Evolutionary conservation across 805 yeast genomes (phyloP).

Genomic region (Saccharomycopsis synnaedendra): DNA sequence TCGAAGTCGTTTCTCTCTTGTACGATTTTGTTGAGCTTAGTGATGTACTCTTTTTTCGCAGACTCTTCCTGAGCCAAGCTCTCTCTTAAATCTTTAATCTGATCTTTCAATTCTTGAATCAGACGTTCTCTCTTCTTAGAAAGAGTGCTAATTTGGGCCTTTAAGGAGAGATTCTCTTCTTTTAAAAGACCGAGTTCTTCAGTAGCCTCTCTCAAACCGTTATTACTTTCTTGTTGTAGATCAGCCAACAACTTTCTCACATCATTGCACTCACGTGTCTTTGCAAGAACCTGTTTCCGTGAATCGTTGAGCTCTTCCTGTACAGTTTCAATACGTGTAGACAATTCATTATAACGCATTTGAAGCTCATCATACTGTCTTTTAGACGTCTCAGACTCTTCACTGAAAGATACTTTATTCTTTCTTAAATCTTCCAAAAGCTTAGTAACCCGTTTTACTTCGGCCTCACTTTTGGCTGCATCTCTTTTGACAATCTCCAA

Average conservation of each 20-base stretch:
- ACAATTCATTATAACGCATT: slow-evolving; percentile 57
- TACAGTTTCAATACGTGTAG: slow-evolving; percentile 46
- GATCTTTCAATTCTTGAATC: slow-evolving; percentile 45
- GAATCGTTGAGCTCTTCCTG: slow-evolving; percentile 80
- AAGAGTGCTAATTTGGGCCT: slow-evolving; percentile 36
- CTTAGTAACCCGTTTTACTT: slow-evolving; percentile 22
- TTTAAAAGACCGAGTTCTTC: slow-evolving; percentile 35
- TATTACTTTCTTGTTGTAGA: slow-evolving; percentile 45
- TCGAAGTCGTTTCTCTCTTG: slow-evolving; percentile 3
- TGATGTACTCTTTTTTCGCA: slow-evolving; percentile 20
- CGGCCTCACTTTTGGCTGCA: slow-evolving; percentile 23
- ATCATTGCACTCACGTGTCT: slow-evolving; percentile 66
- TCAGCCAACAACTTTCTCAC: slow-evolving; percentile 61
- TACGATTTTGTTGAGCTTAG: slow-evolving; percentile 2
- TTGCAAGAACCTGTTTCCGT: slow-evolving; percentile 61
- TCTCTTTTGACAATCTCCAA: slow-evolving; percentile 26
- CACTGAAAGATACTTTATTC: slow-evolving; percentile 29
- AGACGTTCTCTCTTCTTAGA: slow-evolving; percentile 53
- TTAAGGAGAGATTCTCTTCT: slow-evolving; percentile 55
- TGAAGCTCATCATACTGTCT: slow-evolving; percentile 64
- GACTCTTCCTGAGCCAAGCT: slow-evolving; percentile 13
- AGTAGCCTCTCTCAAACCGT: slow-evolving; percentile 42
- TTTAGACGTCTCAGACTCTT: slow-evolving; percentile 37
- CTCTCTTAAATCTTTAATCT: slow-evolving; percentile 26
- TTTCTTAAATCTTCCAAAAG: slow-evolving; percentile 29